These are phyloP conservation scores for Arctostaphylos glauca DNA, from an alignment of 148 eudicot species.

Conservation along the genomic window DNA sequence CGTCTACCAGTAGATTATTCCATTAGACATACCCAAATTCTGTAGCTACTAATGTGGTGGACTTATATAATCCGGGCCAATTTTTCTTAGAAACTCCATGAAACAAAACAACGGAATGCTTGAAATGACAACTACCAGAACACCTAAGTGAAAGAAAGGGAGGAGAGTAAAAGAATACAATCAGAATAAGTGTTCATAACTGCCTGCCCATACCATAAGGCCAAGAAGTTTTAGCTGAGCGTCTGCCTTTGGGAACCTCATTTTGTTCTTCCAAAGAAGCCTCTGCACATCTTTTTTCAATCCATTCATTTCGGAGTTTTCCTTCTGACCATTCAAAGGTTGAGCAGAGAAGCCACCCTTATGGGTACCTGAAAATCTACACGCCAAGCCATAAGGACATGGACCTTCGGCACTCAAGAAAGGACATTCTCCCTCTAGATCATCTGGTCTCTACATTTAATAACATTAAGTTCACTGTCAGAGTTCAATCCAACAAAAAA, in stretches of 20 bases:
- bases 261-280: conserved; percentile 94
- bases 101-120: neutral
- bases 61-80: neutral
- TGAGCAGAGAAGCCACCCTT: conserved; percentile 35
- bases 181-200: neutral
- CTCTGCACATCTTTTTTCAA: conserved; percentile 85
- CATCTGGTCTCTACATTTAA: conserved; percentile 67
- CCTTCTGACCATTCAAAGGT: conserved; percentile 29
- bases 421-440: conserved; percentile 84
- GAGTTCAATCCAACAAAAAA: neutral
- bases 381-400: conserved; percentile 83
- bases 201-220: conserved; percentile 46
- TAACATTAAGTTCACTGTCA: conserved; percentile 12
- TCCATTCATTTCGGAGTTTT: conserved; percentile 54
- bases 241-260: conserved; percentile 79
- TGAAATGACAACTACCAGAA: neutral
- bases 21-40: neutral
- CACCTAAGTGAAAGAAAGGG: neutral
- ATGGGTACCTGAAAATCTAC: conserved; percentile 79
- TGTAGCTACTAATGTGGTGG: neutral
- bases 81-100: neutral
- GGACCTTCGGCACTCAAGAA: conserved; percentile 46
- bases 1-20: neutral
- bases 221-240: conserved; percentile 77
- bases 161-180: neutral